Base-by-base conservation (phyloP, 345 rosid genomes). In the Erysimum cheiranthoides region DNA sequence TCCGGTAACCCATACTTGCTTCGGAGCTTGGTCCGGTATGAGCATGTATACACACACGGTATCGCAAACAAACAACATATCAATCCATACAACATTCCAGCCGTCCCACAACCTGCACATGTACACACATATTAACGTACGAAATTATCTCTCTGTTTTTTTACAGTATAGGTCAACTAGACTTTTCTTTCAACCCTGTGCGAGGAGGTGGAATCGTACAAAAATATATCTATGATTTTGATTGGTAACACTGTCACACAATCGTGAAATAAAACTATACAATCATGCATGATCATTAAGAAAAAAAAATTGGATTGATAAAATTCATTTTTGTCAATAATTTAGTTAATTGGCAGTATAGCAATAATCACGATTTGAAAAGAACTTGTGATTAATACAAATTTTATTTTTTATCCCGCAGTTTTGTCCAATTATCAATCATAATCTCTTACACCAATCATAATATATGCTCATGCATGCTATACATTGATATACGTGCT, bases 1-100 rank as follows among this genome's bases (percentile, higher is more conserved):
- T 85, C 89, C 0, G 87, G 86, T 39, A 85, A 76, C 18, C 84
- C 83, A 42, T 56, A 84, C 0, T 61, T 80, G 42, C 10, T 36
- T 32, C 89, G 79, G 67, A 89, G 40, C 60, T 83, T 84, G 58
- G 83, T 13, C 62, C 91, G 63, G 51, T 50, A 84, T 3, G 53
- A n/a, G 52, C 83, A 73, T 78, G 81, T 10, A 8, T 72, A 73
- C 3, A 78, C 27, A 78, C 68, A 73, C 1, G 81, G 81, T 34
- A 61, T 6, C 45, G 8, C 34, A 3, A 73, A 50, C 0, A 74
- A n/a, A 61, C 64, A 73, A 5, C 30, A 49, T 76, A 83, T 16
- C 35, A 84, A 8, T 11, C 78, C 70, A 47, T 78, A 78, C 28
- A 78, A 25, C 61, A 60, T 42, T 59, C 70, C 81, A 51, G 28